Base-by-base conservation (phyloP, 1,139 yeast genomes). In the Sugiyamaella neomexicana region DNA sequence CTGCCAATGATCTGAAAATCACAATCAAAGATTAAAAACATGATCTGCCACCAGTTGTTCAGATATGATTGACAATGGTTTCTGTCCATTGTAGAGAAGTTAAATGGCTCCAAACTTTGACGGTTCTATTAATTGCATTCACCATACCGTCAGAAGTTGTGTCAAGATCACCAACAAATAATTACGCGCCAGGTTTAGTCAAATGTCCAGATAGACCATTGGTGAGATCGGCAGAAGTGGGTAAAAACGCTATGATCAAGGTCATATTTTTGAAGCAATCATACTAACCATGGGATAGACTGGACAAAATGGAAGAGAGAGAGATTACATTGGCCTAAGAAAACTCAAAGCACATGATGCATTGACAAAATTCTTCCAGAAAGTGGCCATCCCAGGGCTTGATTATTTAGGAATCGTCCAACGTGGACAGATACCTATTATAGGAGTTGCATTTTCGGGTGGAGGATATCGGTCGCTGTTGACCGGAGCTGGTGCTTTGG, bases 401-500 rank as follows among this genome's bases (percentile, higher is more conserved):
- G 71, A 76, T 56, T 47, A 47, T 40, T 2, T 9, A 9, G 8
- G 12, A 2, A 31, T 47, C 16, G 38, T 27, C 8, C n/a, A 47
- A 9, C 58, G 68, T 1, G 54, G 67, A 2, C 54, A 66, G 2
- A 39, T 44, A 8, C 56, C 54, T 0, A 49, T 39, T 16, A 72
- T 83, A 12, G 86, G 83, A 0, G 58, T 84, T 8, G 83, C 87
- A 0, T 66, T 86, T 29, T 84, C 90, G 4, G 93, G 93, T 2
- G 93, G 93, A 9, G 89, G 90, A 0, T 84, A 82, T 61, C 71
- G 91, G 56, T 80, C 91, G 1, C 80, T 86, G 81, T 65, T 86
- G 10, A 76, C 79, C 2, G 86, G 86, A 1, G 85, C 85, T 1
- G 93, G 93, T 1, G 61, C 57, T 5, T 37, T 60, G 15, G 60